These are phyloP conservation scores for Acer yangbiense DNA, from an alignment of 345 rosid species.

Conservation along the genomic window DNA sequence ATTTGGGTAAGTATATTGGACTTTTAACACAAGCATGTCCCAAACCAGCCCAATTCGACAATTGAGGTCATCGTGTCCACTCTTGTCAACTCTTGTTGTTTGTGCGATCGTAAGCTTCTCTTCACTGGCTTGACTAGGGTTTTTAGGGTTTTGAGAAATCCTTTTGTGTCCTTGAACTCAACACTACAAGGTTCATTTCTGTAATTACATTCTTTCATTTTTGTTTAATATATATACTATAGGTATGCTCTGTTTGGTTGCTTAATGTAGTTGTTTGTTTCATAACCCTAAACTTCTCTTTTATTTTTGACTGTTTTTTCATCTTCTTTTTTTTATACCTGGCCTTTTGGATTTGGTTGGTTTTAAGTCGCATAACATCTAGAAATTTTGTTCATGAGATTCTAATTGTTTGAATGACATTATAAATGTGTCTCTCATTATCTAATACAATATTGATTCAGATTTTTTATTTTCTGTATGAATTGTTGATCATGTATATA, in stretches of 20 bases:
- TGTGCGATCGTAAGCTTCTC: background rate
- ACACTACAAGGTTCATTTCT: background rate
- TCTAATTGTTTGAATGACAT: no score
- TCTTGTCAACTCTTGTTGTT: background rate
- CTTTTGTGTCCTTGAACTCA: background rate
- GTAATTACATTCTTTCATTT: no score
- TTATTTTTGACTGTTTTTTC: background rate
- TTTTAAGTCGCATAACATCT: background rate
- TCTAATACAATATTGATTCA: background rate
- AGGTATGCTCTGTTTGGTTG: background rate
- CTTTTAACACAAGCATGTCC: no score
- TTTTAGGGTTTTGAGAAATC: conserved; percentile 2
- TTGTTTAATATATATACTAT: no score
- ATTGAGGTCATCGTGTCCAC: background rate
- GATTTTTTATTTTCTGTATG: background rate
- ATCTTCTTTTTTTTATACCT: background rate
- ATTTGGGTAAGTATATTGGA: no score
- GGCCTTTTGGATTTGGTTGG: background rate
- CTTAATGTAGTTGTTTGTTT: background rate
- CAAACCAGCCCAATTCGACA: no score
- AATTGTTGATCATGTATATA: background rate
- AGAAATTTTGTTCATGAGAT: no score
- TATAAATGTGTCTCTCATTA: no score
- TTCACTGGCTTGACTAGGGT: background rate
- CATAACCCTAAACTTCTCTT: background rate